Evolutionary conservation across 2,329 filamentous ascomycete species (phyloP), one percentile per base, ranked within the genome.

Genomic region (Pleoardoris graminearum): DNA sequence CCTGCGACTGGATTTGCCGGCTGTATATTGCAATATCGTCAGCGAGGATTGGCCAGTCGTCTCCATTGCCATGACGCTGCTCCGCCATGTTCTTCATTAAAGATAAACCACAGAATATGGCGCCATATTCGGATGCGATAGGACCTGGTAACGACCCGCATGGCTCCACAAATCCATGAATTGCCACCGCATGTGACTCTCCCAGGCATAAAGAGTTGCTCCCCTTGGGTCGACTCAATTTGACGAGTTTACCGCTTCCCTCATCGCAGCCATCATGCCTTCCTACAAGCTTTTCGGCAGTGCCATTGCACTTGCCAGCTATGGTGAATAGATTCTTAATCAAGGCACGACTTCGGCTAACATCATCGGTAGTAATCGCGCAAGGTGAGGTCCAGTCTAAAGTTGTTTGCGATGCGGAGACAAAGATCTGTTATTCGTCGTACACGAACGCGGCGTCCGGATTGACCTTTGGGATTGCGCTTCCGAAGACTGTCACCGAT

Each of bases 381-480:
- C 65, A 69, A 66, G 62, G 59, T 66, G 58, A 67, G 59, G 60
- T 57, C 16, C 51, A 62, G 37, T 68, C 66, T 51, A 69, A 62
- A 54, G 53, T 65, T 59, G 51, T 62, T 48, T 68, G 63, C 50
- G 67, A 70, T 61, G 49, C 60, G 45, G 57, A 59, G 33, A 68
- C 67, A 22, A 67, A 65, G 45, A 69, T 70, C 46, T 68, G 61
- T 45, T 70, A 64, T 51, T 68, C 68, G 27, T 60, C 60, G 30
- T 70, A 71, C 53, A 57, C 62, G 47, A 57, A 68, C 43, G 48
- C 57, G n/a, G 60, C 63, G 38, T 64, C 60, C 42, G 68, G 63
- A 29, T 65, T 67, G 57, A 61, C 57, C 17, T 66, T 68, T 57
- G 65, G 66, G n/a, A 43, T 70, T 53, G 66, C 68, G 32, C 61